Conservation (phyloP, 257 asterid genomes). For the Solanum neorickii region DNA sequence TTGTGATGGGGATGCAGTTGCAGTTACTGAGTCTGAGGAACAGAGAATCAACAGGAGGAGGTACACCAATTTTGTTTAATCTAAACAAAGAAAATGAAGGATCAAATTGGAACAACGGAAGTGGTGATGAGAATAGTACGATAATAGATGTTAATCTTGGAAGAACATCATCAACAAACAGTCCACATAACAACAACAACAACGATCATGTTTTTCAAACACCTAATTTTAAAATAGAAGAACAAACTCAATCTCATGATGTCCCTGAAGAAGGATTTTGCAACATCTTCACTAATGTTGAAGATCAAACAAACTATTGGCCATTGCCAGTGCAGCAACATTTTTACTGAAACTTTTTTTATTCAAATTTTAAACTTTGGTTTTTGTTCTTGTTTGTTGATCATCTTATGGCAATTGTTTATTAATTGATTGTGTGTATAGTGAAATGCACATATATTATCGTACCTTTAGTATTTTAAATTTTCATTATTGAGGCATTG, state of each 20-base stretch:
- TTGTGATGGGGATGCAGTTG: constrained; percentile 7
- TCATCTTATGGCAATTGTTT: not conserved
- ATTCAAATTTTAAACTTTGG: not conserved
- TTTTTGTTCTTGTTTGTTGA: not conserved
- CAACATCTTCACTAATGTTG: constrained; percentile 46
- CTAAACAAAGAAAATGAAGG: constrained; percentile 61
- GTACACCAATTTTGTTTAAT: constrained; percentile 17
- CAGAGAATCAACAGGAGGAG: constrained; percentile 22
- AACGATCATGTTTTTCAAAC: constrained; percentile 14
- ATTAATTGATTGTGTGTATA: not conserved
- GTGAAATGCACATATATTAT: not conserved
- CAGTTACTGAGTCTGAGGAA: constrained; percentile 51
- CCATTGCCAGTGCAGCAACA: constrained; percentile 63
- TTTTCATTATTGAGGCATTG: not conserved
- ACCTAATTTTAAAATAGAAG: constrained; percentile 15
- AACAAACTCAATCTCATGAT: constrained; percentile 16
- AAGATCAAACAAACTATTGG: constrained; percentile 64
- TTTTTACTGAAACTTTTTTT: constrained; percentile 9
- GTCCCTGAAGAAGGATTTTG: constrained; percentile 33
- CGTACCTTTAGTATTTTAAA: not conserved
- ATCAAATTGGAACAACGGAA: constrained; percentile 46
- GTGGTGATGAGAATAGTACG: constrained; percentile 43
- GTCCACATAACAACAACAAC: constrained; percentile 4
- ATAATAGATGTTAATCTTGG: constrained; percentile 41
- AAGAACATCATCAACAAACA: constrained; percentile 10